Conservation (phyloP, 441 rosid species). For the Melastoma candidum region DNA sequence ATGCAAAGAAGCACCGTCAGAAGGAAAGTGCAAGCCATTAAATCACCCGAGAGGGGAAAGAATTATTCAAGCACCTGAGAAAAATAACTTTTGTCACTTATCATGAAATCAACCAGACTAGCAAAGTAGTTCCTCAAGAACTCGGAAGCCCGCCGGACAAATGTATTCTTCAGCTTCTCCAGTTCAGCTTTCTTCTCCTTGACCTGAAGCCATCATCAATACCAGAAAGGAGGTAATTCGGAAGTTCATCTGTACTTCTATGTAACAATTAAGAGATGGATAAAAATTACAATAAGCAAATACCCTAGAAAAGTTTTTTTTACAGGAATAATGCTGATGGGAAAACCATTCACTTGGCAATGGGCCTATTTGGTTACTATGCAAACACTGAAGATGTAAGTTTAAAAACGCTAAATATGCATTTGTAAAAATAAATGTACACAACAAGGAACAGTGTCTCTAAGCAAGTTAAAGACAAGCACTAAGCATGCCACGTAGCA, state of each 20-base stretch:
- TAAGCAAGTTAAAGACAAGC: no score
- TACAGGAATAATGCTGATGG: no score
- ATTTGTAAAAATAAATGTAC: no score
- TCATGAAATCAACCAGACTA: constrained; percentile 98
- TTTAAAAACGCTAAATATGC: no score
- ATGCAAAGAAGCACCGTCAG: constrained; percentile 14
- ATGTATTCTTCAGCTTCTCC: constrained; percentile 66
- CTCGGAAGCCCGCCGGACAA: constrained; percentile 90
- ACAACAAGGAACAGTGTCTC: no score
- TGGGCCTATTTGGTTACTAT: no score
- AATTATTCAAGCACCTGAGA: constrained; percentile 59
- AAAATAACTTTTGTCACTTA: constrained; percentile 96
- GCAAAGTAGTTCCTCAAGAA: constrained; percentile 95
- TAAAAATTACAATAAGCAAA: no score
- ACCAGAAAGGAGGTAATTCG: constrained; percentile 6
- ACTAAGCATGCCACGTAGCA: constrained; percentile 1
- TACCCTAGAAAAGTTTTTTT: no score
- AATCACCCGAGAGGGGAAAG: constrained; percentile 5
- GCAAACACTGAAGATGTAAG: no score
- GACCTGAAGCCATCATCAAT: constrained; percentile 42
- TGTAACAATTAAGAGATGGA: no score
- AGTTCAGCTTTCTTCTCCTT: constrained; percentile 88
- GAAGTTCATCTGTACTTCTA: neutral
- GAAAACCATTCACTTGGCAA: no score
- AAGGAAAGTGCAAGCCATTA: constrained; percentile 15